Evolutionary conservation across 345 rosid genomes (phyloP).

Genomic region (Syzygium grande): DNA sequence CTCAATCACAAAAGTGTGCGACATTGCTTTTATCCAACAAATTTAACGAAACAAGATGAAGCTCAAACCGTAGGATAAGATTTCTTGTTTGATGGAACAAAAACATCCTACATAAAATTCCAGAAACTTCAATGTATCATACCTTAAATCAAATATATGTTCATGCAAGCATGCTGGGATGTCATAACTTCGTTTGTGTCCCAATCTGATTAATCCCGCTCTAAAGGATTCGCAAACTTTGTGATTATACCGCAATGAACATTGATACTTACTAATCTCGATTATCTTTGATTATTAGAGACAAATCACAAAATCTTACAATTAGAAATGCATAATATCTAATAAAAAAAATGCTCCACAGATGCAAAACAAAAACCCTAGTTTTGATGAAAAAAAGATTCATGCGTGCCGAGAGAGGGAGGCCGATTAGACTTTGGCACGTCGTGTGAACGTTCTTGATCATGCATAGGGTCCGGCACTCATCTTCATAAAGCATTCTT

Average conservation of each 20-base stretch:
- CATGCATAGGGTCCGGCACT: background rate
- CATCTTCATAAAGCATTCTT: background rate
- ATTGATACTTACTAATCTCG: background rate
- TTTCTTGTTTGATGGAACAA: background rate
- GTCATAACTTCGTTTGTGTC: accelerated
- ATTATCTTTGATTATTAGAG: background rate
- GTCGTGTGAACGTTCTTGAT: background rate
- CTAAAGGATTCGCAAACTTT: background rate
- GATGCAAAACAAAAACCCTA: background rate
- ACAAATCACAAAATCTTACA: background rate
- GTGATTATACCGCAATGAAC: background rate
- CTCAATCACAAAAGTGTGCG: background rate
- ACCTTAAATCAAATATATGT: background rate
- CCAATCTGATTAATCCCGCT: background rate
- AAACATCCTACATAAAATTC: background rate
- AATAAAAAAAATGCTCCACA: background rate
- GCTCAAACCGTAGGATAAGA: background rate
- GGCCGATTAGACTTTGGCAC: background rate
- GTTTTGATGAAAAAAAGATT: background rate
- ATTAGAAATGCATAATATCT: background rate
- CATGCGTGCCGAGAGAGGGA: background rate
- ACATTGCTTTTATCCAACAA: background rate
- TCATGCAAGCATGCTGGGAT: background rate
- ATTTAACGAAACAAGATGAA: background rate
- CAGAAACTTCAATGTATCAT: background rate